Base-by-base conservation (phyloP, 768 basidiomycete genomes). In the Rhodosporidiobolus sp. region DNA sequence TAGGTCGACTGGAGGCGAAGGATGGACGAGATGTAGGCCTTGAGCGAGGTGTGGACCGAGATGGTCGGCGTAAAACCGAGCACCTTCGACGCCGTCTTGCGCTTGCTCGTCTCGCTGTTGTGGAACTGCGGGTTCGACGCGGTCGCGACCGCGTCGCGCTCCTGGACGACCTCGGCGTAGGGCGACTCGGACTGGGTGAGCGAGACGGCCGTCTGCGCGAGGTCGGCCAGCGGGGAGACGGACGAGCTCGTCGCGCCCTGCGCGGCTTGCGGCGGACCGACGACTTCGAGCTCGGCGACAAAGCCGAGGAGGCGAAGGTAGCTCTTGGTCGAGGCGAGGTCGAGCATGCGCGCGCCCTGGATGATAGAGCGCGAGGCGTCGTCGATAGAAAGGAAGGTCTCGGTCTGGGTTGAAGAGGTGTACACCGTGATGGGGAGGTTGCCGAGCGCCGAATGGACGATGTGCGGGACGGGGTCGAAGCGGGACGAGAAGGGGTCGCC, bases 361-460 rank as follows among this genome's bases (percentile, higher is more conserved):
- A 76, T 59, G 64, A 76, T 55, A 22, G 70, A 19, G 17, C 57
- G 61, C n/a, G 75, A 63, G 3, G 69, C 75, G 48, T 76, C 75
- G 64, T 65, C 67, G 57, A 73, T 52, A 16, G 70, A 53, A 64
- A 76, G 60, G 62, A 76, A 73, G 14, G 75, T 55, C 35, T 76
- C 75, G 61, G 38, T 60, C 50, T 69, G 63, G n/a, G 48, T 57
- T 3, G 75, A 35, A 11, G 64, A 59, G n/a, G 70, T 65, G 61
- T 73, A 69, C 46, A 76, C 60, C 28, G 58, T 63, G 60, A 78
- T 50, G 11, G 77, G 77, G 46, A 76, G 70, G 65, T 78, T 71
- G 7, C 67, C 75, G 50, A 78, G 76, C 3, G 77, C 77, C 11
- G 73, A 72, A 11, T 76, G 73, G 49, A 78, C 73, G 38, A 78